Base-by-base conservation (phyloP, 163 green algal species). In the Chlamydomonas reinhardtii region DNA sequence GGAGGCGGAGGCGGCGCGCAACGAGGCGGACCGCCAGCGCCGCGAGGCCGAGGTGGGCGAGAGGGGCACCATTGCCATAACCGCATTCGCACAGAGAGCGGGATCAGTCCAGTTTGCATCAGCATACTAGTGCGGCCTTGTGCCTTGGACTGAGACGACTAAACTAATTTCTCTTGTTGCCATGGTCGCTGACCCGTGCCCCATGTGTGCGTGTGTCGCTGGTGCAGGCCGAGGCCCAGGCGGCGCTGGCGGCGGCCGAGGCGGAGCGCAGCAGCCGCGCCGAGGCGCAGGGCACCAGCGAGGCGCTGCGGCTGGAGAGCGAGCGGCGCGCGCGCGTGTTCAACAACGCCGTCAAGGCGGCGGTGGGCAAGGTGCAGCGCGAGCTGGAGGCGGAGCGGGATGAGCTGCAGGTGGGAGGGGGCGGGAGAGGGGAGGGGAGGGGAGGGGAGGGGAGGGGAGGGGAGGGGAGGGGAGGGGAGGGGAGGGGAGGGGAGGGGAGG, bases 371-470 rank as follows among this genome's bases (percentile, higher is more conserved):
- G 73, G 86, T 92, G 89, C 90, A 93, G 74, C 78, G 75, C 22
- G 86, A 93, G 75, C 86, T 93, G 78, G 90, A 93, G 87, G 83
- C 83, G 43, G 90, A 93, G 82, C 64, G 90, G 48, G 90, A 93
- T 61, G 90, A 93, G 78, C 74, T 91, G 74, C 90, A 93, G 87
- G 90, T 90, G 65, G 5, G 83, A 15, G 39, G 5, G 80, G 17
- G 29, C 32, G 73, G 29, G 0, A n/a, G 14, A 24, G 48, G 43
- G 48, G 15, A 20, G 1, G 72, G 27, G 25, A 15, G 25, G 25
- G 72, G n/a, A n/a, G n/a, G n/a, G n/a, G n/a, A n/a, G n/a, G n/a
- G n/a, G n/a, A n/a, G n/a, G n/a, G n/a, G n/a, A n/a, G n/a, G n/a
- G n/a, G n/a, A n/a, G n/a, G n/a, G n/a, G n/a, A n/a, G n/a, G n/a